Evolutionary conservation across 805 yeast species (phyloP), one percentile per base, ranked within the genome.

Genomic region (Metschnikowia bowlesiae): DNA sequence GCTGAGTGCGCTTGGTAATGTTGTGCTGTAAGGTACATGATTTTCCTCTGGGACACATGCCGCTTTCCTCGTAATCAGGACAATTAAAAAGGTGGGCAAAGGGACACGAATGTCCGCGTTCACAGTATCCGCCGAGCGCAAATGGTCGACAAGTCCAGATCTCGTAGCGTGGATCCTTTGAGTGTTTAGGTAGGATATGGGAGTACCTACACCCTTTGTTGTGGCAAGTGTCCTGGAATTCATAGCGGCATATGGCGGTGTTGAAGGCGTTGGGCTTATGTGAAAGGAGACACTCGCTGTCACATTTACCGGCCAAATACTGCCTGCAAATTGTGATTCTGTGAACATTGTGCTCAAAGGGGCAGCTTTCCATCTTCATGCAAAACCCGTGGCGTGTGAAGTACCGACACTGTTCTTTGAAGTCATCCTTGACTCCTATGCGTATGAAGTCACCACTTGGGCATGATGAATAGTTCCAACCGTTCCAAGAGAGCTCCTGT

Each of bases 81-180:
- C 95, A 87, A 51, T 80, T 79, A 56, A 71, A 76, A 13, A 68
- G 65, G 61, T 87, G 96, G 34, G 76, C 64, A 42, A 78, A 75
- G 6, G 76, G 72, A 61, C 95, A 87, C 31, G 59, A 54, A 28
- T 66, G 60, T 0, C 94, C 96, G 26, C 79, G 64, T 31, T 70
- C 77, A 64, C 95, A 88, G 68, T 79, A 85, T 0, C 91, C 90
- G 14, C 80, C 79, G 33, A 83, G 58, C 4, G 91, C 78, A 69
- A 87, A 88, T 30, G 78, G 82, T 22, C 88, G 71, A 60, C 96
- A 87, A 0, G 81, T 70, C 61, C 72, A 67, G 3, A 82, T 66
- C 30, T 70, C 74, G 39, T 53, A 41, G 63, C 58, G 29, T 56
- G 64, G 36, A 73, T 80, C 47, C 59, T 59, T 69, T 72, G 76